Evolutionary conservation across 202 grass and related monocot species (phyloP).

Genomic region (Bolboschoenoplectus hybrid): DNA sequence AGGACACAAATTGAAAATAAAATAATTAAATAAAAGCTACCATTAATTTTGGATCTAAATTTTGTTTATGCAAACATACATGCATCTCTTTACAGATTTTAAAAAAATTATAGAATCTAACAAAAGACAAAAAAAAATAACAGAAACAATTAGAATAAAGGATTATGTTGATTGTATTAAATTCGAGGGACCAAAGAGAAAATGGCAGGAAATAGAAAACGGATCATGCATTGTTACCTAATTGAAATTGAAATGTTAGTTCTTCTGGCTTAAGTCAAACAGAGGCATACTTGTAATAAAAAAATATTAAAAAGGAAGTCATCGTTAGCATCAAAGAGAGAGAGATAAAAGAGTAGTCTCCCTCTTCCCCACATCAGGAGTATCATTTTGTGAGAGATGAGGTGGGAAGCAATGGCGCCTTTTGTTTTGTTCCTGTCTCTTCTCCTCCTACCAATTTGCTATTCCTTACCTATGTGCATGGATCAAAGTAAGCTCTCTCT

Average conservation of each 20-base stretch:
- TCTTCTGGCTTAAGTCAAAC: background rate
- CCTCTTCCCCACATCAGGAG: background rate
- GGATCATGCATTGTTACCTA: conserved; percentile 7
- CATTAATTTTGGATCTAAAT: too few relatives aligned
- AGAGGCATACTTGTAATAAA: conserved; percentile 19
- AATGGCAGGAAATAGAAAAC: background rate
- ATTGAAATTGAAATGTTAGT: background rate
- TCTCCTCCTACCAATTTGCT: conserved; percentile 45
- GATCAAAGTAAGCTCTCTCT: conserved; percentile 52
- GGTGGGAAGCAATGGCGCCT: conserved; percentile 20
- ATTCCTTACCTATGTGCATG: conserved; percentile 64
- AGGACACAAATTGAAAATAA: too few relatives aligned
- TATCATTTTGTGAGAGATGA: conserved; percentile 16
- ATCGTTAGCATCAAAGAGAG: background rate
- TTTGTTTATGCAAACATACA: too few relatives aligned
- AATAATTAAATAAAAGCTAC: too few relatives aligned
- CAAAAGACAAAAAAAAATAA: background rate
- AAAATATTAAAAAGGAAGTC: background rate
- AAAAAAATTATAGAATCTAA: background rate
- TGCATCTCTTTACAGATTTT: too few relatives aligned
- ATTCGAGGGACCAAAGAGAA: background rate
- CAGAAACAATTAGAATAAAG: background rate
- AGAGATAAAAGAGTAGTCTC: background rate
- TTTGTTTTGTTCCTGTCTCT: conserved; percentile 33
- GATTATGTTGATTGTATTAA: background rate